Evolutionary conservation across 108 stramenopile genomes (phyloP).

Genomic region (Craspedostauros australis): DNA sequence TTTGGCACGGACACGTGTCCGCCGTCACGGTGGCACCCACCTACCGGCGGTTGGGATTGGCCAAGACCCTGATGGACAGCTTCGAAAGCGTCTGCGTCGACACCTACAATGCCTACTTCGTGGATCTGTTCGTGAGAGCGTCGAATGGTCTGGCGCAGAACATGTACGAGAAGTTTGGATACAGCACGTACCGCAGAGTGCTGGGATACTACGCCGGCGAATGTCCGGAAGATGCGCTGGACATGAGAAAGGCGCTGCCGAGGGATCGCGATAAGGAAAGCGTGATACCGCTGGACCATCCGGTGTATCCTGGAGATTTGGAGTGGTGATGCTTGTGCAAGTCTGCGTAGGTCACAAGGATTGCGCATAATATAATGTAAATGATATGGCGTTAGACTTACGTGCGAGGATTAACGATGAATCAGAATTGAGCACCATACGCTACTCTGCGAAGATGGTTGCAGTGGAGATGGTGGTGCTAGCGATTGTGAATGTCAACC

Average conservation of each 20-base stretch:
- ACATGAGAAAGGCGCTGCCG: constrained; percentile 88
- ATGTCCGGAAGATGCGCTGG: constrained; percentile 84
- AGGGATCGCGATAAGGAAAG: constrained; percentile 81
- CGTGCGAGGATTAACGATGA: too few relatives aligned
- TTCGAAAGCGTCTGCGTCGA: constrained; percentile 78
- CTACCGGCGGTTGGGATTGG: constrained; percentile 86
- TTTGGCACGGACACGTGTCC: constrained; percentile 99
- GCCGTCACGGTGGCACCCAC: constrained; percentile 94
- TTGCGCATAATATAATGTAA: too few relatives aligned
- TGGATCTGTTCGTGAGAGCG: constrained; percentile 95
- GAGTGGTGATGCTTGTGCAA: constrained; percentile 72
- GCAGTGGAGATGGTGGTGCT: too few relatives aligned
- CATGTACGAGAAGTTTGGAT: constrained; percentile 97
- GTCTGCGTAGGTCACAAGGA: too few relatives aligned
- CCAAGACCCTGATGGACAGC: constrained; percentile 89
- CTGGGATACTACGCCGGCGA: constrained; percentile 89
- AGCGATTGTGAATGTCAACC: too few relatives aligned
- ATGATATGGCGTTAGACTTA: too few relatives aligned
- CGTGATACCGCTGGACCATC: constrained; percentile 80
- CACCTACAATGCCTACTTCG: constrained; percentile 91
- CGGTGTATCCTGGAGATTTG: constrained; percentile 84
- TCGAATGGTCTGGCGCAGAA: constrained; percentile 91
- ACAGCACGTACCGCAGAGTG: constrained; percentile 83
- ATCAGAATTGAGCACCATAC: too few relatives aligned
- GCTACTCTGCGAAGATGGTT: too few relatives aligned